A percentile compares a stretch with the other conserved stretches of the same genome.
These are phyloP conservation scores for Dianthus caryophyllus DNA, from an alignment of 148 eudicot species.

Conservation along the genomic window DNA sequence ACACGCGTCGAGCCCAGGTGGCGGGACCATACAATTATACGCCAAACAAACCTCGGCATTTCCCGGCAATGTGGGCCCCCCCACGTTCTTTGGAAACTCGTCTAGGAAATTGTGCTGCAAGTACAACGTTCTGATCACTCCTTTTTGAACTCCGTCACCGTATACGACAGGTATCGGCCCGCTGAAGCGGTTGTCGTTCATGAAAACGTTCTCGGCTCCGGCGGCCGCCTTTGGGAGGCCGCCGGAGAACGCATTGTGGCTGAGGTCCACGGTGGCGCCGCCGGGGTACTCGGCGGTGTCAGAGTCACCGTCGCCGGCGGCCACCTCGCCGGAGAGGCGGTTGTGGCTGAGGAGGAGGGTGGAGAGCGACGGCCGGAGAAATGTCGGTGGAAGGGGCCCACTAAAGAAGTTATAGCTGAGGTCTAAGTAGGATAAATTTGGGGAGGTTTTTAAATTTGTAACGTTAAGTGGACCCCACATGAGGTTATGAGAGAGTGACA, in stretches of 20 bases:
- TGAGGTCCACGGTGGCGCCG: conserved; percentile 45
- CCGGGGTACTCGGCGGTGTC: conserved; percentile 25
- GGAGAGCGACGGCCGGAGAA: conserved; percentile 39
- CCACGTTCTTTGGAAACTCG: conserved; percentile 27
- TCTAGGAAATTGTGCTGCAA: conserved; percentile 57
- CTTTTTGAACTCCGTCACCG: conserved; percentile 29
- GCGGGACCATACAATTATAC: conserved; percentile 72
- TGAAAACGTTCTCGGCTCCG: conserved; percentile 39
- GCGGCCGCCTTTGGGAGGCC: conserved; percentile 12
- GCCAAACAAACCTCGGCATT: conserved; percentile 45
- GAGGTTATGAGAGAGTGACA: conserved; percentile 45
- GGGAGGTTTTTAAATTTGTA: conserved; percentile 22
- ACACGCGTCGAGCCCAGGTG: conserved; percentile 38
- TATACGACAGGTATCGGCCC: conserved; percentile 45
- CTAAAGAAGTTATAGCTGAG: conserved; percentile 54
- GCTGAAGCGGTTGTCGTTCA: conserved; percentile 51
- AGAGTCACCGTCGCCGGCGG: conserved; percentile 20
- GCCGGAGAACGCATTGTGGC: conserved; percentile 50
- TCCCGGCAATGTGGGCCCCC: conserved; percentile 28
- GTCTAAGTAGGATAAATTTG: conserved; percentile 55
- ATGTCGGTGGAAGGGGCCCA: conserved; percentile 50
- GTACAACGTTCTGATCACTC: conserved; percentile 44
- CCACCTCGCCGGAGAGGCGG: conserved; percentile 31
- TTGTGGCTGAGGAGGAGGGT: conserved; percentile 54
- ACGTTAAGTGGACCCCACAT: conserved; percentile 56